Evolutionary conservation across 768 basidiomycete genomes (phyloP), one percentile per base, ranked within the genome.

Genomic region (Cantharellus cinnabarinus): DNA sequence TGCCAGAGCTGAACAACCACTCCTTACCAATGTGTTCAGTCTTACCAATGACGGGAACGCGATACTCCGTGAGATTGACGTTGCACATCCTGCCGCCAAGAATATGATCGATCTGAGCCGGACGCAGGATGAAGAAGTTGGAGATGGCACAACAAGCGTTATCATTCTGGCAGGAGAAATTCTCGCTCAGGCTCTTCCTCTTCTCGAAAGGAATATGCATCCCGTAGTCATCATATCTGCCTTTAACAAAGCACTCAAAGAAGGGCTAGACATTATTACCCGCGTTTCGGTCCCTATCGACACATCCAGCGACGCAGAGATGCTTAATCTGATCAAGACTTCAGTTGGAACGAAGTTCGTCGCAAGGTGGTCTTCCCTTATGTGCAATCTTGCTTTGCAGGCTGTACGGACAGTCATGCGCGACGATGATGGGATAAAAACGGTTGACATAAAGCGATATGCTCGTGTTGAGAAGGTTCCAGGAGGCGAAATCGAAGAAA

Each of bases 31-130:
- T 39, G 48, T 56, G n/a, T 41, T 37, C 64, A 95, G 93, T 62
- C 74, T 97, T 20, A 98, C 95, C 2, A 97, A 98, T 70, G 94
- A 99, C 67, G 94, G 95, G n/a, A 97, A 99, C 66, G 93, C 95
- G 2, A 98, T 99, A 63, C 74, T 98, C 44, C 83, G 95, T 58
- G 95, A 99, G 71, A 99, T 98, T 64, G 95, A 99, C 65, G 95
- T 99, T 39, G 91, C 93, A 2, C 95, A 99, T 66, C 95, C 94
- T 2, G 95, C 95, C 37, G 94, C 95, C 35, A 99, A 98, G 75
- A 95, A 93, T 65, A 98, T 99, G 94, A 95, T 99, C 63, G 95
- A 99, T 72, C 80, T 98, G 5, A 89, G 89, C 65, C 73, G 95
- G 68, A 98, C 95, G 1, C 95, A 98, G 70, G 95, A 98, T 65